A percentile compares a stretch with the other conserved stretches of the same genome.
These are phyloP conservation scores for Blastobotrys indianensis DNA, from an alignment of 1,139 yeast species.

Conservation along the genomic window DNA sequence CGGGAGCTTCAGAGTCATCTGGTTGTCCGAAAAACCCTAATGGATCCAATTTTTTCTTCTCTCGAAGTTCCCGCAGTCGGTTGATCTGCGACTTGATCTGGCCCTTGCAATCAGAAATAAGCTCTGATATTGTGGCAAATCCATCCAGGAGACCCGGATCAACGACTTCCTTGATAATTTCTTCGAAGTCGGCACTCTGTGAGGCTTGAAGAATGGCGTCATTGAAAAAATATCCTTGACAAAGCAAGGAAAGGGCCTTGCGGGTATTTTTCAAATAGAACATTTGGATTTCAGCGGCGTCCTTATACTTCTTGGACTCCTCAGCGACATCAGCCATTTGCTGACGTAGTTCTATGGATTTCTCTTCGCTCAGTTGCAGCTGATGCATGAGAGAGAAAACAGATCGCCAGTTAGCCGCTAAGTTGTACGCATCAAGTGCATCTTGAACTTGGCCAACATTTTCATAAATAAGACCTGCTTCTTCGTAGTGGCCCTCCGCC, in stretches of 20 bases:
- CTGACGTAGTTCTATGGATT: slow-evolving; percentile 44
- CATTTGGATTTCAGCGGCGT: slow-evolving; percentile 76
- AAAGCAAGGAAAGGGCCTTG: slow-evolving; percentile 60
- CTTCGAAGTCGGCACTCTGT: slow-evolving; percentile 13
- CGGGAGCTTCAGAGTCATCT: slow-evolving; percentile 68
- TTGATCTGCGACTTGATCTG: slow-evolving; percentile 79
- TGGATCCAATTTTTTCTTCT: slow-evolving; percentile 79
- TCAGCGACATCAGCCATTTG: slow-evolving; percentile 53
- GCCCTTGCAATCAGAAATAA: slow-evolving; percentile 83
- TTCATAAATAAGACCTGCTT: slow-evolving; percentile 78
- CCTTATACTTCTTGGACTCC: slow-evolving; percentile 68
- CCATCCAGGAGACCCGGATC: slow-evolving; percentile 81
- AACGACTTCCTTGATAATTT: slow-evolving; percentile 51
- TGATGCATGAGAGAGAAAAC: slow-evolving; percentile 59
- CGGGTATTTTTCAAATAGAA: slow-evolving; percentile 55
- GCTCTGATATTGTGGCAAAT: slow-evolving; percentile 79
- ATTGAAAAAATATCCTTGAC: slow-evolving; percentile 70
- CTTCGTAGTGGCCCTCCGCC: slow-evolving; percentile 45
- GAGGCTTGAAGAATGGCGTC: slow-evolving; percentile 67
- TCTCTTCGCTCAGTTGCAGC: slow-evolving; percentile 26
- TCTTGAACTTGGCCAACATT: slow-evolving; percentile 48
- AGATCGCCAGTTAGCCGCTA: slow-evolving; percentile 78
- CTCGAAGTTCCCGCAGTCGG: slow-evolving; percentile 77
- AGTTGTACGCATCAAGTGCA: slow-evolving; percentile 65
- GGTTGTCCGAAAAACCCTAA: slow-evolving; percentile 57